Evolutionary conservation across 2,329 filamentous ascomycete species (phyloP).

Genomic region (Cyclaneusma minus): DNA sequence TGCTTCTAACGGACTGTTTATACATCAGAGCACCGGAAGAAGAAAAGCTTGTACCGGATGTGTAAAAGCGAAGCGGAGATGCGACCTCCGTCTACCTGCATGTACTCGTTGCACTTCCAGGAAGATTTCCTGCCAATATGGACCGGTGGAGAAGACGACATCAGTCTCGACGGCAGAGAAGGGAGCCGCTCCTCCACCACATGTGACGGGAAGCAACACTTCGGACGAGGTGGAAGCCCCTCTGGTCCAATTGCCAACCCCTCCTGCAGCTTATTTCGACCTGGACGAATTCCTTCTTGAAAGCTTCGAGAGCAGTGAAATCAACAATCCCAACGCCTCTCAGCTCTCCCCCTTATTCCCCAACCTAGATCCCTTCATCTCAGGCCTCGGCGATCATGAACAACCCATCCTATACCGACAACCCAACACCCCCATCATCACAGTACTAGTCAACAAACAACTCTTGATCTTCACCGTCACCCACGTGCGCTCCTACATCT

Average conservation of each 20-base stretch:
- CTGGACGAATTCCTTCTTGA: background rate
- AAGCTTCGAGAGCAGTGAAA: background rate
- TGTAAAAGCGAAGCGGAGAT: constrained; percentile 12
- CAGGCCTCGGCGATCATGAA: no score
- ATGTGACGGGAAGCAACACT: constrained; percentile 1
- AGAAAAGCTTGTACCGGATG: constrained; percentile 10
- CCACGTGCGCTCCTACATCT: background rate
- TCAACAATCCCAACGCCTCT: background rate
- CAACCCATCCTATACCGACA: no score
- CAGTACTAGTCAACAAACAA: no score
- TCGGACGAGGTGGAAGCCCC: constrained; percentile 5
- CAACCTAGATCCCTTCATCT: no score
- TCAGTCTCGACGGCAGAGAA: no score
- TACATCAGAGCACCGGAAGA: constrained; percentile 4
- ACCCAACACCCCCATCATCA: no score
- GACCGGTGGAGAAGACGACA: background rate
- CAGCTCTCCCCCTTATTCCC: no score
- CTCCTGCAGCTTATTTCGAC: constrained; percentile 4
- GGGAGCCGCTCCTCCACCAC: constrained; percentile 5
- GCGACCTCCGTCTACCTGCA: constrained; percentile 10
- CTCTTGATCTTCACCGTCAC: background rate
- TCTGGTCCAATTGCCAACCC: constrained; percentile 4
- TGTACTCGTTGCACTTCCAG: constrained; percentile 9
- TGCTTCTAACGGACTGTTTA: no score
- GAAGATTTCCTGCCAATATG: constrained; percentile 9